These are phyloP conservation scores for Vitis hybrid DNA, from an alignment of 177 flowering plant genomes.

Conservation along the genomic window DNA sequence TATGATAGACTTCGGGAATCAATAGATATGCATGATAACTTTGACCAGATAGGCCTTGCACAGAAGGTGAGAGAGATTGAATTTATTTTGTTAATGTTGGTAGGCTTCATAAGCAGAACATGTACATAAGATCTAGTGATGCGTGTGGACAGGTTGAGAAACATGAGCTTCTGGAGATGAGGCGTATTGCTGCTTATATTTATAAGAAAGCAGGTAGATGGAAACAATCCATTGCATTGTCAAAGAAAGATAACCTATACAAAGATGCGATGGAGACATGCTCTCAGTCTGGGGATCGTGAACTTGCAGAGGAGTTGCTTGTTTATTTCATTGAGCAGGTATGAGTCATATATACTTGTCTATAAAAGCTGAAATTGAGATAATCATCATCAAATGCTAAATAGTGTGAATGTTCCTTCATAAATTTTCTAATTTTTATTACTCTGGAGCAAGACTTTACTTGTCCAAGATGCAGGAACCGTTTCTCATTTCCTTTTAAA, in stretches of 20 bases:
- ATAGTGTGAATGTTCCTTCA: too few species aligned
- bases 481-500: too few species aligned
- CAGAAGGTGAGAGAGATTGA: slow-evolving; percentile 69
- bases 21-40: slow-evolving; percentile 90
- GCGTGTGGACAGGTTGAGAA: slow-evolving; percentile 78
- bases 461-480: too few species aligned
- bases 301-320: slow-evolving; percentile 94
- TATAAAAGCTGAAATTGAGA: too few species aligned
- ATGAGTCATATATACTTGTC: too few species aligned
- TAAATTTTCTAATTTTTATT: too few species aligned
- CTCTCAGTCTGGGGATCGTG: slow-evolving; percentile 96
- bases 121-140: neutral
- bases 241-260: slow-evolving; percentile 94
- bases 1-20: slow-evolving; percentile 94
- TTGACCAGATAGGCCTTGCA: slow-evolving; percentile 98
- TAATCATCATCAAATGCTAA: too few species aligned
- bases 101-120: neutral
- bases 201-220: slow-evolving; percentile 97
- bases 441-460: too few species aligned
- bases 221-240: slow-evolving; percentile 96
- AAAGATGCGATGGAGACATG: slow-evolving; percentile 99
- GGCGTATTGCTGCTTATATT: slow-evolving; percentile 95
- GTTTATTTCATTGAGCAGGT: slow-evolving; percentile 98
- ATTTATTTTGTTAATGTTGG: neutral
- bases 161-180: slow-evolving; percentile 98